Base-by-base conservation (phyloP, 2,329 filamentous ascomycete genomes). In the Aspergillus versicolor region DNA sequence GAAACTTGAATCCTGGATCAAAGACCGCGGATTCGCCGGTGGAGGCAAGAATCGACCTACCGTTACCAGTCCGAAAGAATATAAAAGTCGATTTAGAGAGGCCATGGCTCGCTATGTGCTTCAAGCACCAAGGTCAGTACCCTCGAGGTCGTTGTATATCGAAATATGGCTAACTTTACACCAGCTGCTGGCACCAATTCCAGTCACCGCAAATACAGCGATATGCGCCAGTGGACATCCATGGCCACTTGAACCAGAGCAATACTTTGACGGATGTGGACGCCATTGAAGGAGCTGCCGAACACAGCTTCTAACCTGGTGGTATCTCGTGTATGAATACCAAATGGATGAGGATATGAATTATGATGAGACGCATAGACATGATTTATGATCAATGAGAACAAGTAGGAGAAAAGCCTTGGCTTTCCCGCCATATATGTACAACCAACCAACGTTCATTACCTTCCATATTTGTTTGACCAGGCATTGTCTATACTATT, bases 1-100 rank as follows among this genome's bases (percentile, higher is more conserved):
- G 82, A 97, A 97, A 72, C 84, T 99, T n/a, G 94, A 99, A 78
- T 94, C 89, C 54, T 99, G 94, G 94, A 97, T 99, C 82, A 99
- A 99, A 75, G 92, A 97, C 70, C 89, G 93, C 40, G 94, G 90
- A 0, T 91, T 92, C 67, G 89, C 88, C 57, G 87, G 88, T 30
- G 86, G 89, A 56, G 90, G 95, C 67, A 88, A 88, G 74, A 88
- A 88, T 65, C 84, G 91, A 60, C 95, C 95, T 8, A 99, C 94
- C 0, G 94, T 99, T 50, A 99, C 94, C 11, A 95, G 90, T 74
- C 95, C 94, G 2, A 96, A 94, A 77, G 94, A 99, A 76, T 99
- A 99, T 74, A 95, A 97, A 75, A 92, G 90, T 65, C 87, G 94
- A 5, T 99, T 99, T 79, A 81, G 94, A 63, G 93, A 97, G 76